Percentiles rank a stretch among this genome's conserved stretches.
phyloP scores from a whole-genome alignment of 2,329 filamentous ascomycete genomes.

The Ustulina deusta region DNA sequence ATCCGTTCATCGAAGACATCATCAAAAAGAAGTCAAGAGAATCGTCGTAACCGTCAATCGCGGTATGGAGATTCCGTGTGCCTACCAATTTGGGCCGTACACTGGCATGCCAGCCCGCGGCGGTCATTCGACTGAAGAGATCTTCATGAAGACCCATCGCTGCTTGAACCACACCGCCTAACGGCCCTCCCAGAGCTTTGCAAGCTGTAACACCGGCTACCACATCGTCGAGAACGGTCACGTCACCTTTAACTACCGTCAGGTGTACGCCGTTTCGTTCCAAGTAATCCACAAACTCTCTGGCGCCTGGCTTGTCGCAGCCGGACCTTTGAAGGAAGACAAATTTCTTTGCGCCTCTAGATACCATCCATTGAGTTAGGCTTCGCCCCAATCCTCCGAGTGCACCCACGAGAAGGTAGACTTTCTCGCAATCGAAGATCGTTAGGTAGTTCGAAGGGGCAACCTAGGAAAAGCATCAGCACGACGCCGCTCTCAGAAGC shows the following conservation, averaged over 20 bases:
- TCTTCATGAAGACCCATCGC: conserved; percentile 51
- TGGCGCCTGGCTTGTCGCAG: conserved; percentile 33
- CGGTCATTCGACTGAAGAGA: conserved; percentile 32
- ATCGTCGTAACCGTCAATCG: conserved; percentile 9
- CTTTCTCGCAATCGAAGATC: conserved; percentile 7
- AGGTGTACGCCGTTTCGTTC: conserved; percentile 7
- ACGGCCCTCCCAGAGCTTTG: not conserved
- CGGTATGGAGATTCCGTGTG: conserved; percentile 38
- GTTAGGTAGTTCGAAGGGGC: not conserved
- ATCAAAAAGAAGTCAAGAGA: conserved; percentile 52
- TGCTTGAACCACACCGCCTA: conserved; percentile 52
- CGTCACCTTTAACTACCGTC: conserved; percentile 35
- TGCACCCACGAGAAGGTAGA: conserved; percentile 33
- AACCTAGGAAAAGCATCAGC: no score
- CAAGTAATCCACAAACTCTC: conserved; percentile 37
- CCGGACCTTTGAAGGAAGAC: conserved; percentile 50
- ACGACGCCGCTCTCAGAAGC: no score
- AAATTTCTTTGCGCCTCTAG: conserved; percentile 47
- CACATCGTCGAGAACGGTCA: conserved; percentile 18
- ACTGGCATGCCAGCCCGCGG: conserved; percentile 38
- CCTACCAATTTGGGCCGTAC: conserved; percentile 40
- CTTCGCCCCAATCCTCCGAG: conserved; percentile 47
- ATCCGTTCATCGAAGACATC: conserved; percentile 46
- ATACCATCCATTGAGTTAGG: conserved; percentile 45
- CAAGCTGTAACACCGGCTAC: conserved; percentile 4